Evolutionary conservation across 306 rosid species (phyloP), one percentile per base, ranked within the genome.

Genomic region (Vigna trinervia): DNA sequence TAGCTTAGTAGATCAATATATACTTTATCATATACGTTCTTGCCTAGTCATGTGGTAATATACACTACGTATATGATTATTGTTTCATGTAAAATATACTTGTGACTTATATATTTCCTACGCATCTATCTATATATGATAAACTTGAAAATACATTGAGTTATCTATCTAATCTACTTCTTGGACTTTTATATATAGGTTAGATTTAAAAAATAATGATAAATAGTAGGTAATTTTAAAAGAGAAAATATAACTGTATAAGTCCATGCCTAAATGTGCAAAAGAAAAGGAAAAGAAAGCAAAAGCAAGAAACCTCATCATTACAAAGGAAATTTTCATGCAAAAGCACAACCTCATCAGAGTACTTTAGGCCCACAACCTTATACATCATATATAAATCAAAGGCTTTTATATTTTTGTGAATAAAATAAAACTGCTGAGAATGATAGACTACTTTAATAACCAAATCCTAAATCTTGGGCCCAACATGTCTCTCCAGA

Each of bases 391-490:
- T 85, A 69, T 64, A 77, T 75, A 86, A 74, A 87, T 81, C 83
- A 86, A 75, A 85, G 88, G 82, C 84, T 79, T 87, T 81, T 84
- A 75, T 53, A 47, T 22, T 77, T 81, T 81, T 74, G 45, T 59
- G 32, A 80, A 20, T 76, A 62, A 78, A 77, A 74, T 77, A 69
- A 41, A 47, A 20, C 80, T 51, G 71, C 39, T 32, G 57, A 78
- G 65, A 80, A 85, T 85, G 74, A 87, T 84, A 73, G 32, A 26
- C 73, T 75, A 81, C 93, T 86, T 56, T 72, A 68, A 85, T 79
- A 84, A 83, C 82, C 86, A 86, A 78, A 89, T 85, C 87, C 88
- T 78, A 84, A 87, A 77, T 70, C 34, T 83, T 84, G 90, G 92
- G 79, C 86, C 91, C 91, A 84, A 88, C 80, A 36, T 81, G 88